Percentiles rank a stretch among this genome's conserved stretches.
These are phyloP conservation scores for Arabidopsis lyrata DNA, from an alignment of 441 rosid species.

Conservation along the genomic window DNA sequence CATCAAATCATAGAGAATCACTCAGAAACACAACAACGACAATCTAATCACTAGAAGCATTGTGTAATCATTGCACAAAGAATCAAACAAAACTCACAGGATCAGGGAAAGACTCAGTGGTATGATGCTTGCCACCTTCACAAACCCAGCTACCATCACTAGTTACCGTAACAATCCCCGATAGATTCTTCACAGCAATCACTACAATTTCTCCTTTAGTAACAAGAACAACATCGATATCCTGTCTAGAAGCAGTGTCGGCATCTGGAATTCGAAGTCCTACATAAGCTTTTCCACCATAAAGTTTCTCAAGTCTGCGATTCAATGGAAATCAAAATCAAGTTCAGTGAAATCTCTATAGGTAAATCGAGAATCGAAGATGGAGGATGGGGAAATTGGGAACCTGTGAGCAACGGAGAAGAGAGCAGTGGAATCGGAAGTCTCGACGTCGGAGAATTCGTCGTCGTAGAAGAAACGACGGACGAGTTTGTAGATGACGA, in stretches of 20 bases:
- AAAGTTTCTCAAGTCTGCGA: slow-evolving; percentile 77
- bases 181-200: slow-evolving; percentile 74
- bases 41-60: not conserved
- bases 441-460: slow-evolving; percentile 60
- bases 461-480: slow-evolving; percentile 63
- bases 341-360: slow-evolving; percentile 2
- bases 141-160: slow-evolving; percentile 89
- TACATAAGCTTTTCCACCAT: slow-evolving; percentile 76
- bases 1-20: not conserved
- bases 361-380: slow-evolving; percentile 4
- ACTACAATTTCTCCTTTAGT: slow-evolving; percentile 79
- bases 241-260: slow-evolving; percentile 76
- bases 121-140: slow-evolving; percentile 58
- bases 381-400: not conserved
- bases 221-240: slow-evolving; percentile 76
- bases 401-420: slow-evolving; percentile 82
- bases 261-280: slow-evolving; percentile 96
- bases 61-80: not conserved
- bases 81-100: slow-evolving; percentile 63
- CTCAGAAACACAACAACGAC: not conserved
- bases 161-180: slow-evolving; percentile 69
- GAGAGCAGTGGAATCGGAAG: slow-evolving; percentile 70
- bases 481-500: slow-evolving; percentile 63
- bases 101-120: slow-evolving; percentile 56
- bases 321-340: not conserved